Base-by-base conservation (phyloP, 164 flowering plant species). In the Kingdonia uniflora region DNA sequence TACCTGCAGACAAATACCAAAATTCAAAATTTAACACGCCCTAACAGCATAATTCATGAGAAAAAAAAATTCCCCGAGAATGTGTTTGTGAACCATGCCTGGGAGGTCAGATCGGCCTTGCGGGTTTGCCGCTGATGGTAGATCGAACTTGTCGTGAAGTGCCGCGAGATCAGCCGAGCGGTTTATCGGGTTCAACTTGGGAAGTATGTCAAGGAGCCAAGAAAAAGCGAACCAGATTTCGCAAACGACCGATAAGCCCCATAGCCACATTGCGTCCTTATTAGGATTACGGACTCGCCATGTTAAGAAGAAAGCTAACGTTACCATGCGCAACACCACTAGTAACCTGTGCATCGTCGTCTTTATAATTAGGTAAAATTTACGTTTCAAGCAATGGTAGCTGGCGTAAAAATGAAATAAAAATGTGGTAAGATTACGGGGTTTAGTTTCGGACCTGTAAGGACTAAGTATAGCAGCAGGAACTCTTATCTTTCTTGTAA, bases 141-240 rank as follows among this genome's bases (percentile, higher is more conserved):
- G 14, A 8, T 56, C 59, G 19, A 56, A 56, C 37, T 45, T 56
- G 51, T 46, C 51, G 5, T 11, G 42, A 4, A 56, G 50, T 2
- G 59, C 59, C 5, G 42, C 26, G 24, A 45, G 42, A 43, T 56
- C 59, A 19, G 59, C 21, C 1, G 59, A 46, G 10, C 51, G 51
- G 26, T 56, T 56, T 19, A 56, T 37, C 3, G 59, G 59, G 16
- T 21, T 45, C 16, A 56, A 50, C 37, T 56, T 56, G 14, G 59
- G 59, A 1, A 56, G 16, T 21, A 44, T 42, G 19, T 56, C 59
- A 46, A 56, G 59, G 19, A 56, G 37, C 59, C 59, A 56, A 26
- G 59, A 56, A 24, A 56, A 56, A 1, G 59, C 59, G 14, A 56
- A 56, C 59, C 59, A 56, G 1, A 56, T 56, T n/a, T 56, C 59